Percentiles rank a stretch among this genome's conserved stretches.
Evolutionary conservation across 2,329 filamentous ascomycete species (phyloP).

Genomic region (Claviceps arundinis): DNA sequence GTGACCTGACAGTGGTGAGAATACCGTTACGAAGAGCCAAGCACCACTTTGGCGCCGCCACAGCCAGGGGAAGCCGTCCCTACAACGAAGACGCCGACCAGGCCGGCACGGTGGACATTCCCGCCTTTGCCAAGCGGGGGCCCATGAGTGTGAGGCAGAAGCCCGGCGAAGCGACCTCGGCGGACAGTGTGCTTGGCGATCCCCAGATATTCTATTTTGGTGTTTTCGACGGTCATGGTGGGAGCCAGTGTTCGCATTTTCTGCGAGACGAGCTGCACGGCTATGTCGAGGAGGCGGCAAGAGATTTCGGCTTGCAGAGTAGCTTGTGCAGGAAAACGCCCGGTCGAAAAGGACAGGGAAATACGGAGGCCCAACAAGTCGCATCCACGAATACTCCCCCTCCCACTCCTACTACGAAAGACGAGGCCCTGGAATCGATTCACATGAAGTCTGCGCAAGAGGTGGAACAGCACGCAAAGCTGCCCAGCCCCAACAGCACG

Average conservation of each 20-base stretch:
- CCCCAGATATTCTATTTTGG: slow-evolving; percentile 97
- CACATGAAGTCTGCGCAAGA: slow-evolving; percentile 38
- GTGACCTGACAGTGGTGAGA: slow-evolving; percentile 84
- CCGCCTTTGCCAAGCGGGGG: slow-evolving; percentile 76
- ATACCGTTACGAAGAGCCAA: slow-evolving; percentile 90
- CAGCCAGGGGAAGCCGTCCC: slow-evolving; percentile 66
- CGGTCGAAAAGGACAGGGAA: slow-evolving; percentile 8
- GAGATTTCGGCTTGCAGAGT: slow-evolving; percentile 63
- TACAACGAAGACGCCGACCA: slow-evolving; percentile 94
- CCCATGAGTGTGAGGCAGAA: slow-evolving; percentile 49
- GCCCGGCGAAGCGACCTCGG: slow-evolving; percentile 49
- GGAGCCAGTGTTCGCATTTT: slow-evolving; percentile 77
- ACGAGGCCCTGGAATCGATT: slow-evolving; percentile 20
- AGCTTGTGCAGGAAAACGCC: slow-evolving; percentile 44
- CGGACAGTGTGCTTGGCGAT: slow-evolving; percentile 70
- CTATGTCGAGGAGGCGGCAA: slow-evolving; percentile 75
- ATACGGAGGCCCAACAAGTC: neutral
- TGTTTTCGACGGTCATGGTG: slow-evolving; percentile 92
- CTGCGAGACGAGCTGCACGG: slow-evolving; percentile 71
- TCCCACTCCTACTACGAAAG: slow-evolving; percentile 6
- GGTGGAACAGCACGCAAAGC: slow-evolving; percentile 23
- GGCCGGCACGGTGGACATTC: slow-evolving; percentile 84
- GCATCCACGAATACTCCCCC: no score
- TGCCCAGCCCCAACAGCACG: slow-evolving; percentile 18
- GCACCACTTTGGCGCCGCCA: slow-evolving; percentile 79